Evolutionary conservation across 805 yeast genomes (phyloP).

Genomic region (Yarrowia keelungensis): DNA sequence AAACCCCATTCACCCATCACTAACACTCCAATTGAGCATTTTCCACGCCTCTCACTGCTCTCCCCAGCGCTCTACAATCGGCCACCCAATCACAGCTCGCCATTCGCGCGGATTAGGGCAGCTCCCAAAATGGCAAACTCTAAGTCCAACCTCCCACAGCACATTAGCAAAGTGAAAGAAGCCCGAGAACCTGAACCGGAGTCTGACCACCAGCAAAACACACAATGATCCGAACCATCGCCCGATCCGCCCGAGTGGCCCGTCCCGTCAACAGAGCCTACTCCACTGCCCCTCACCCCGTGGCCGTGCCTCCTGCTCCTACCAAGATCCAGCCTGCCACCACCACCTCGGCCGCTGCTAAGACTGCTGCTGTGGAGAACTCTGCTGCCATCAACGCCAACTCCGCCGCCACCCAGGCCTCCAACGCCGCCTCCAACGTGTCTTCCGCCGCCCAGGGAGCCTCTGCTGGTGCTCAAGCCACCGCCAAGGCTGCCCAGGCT

Average conservation of each 20-base stretch:
- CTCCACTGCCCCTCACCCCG: conserved; percentile 38
- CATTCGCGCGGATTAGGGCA: conserved; percentile 13
- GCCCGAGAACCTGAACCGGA: conserved; percentile 12
- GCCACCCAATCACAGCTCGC: conserved; percentile 26
- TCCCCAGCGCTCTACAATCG: not conserved
- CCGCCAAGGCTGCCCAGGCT: conserved; percentile 37
- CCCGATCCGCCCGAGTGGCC: conserved; percentile 34
- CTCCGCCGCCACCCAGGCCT: not conserved
- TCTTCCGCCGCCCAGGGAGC: conserved; percentile 12
- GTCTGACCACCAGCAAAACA: conserved; percentile 1
- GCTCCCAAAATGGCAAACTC: conserved; percentile 3
- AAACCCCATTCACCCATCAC: not conserved
- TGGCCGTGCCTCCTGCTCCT: conserved; percentile 38
- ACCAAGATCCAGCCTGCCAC: conserved; percentile 25
- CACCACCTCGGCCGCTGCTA: not conserved
- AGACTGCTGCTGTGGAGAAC: conserved; percentile 11
- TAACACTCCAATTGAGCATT: not conserved
- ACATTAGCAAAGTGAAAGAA: conserved; percentile 36
- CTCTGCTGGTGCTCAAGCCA: conserved; percentile 24
- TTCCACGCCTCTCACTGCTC: not conserved
- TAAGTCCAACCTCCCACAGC: conserved; percentile 14
- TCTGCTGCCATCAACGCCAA: conserved; percentile 1
- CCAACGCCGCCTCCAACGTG: conserved; percentile 26
- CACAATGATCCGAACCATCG: conserved; percentile 36
- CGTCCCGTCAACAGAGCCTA: conserved; percentile 28